Evolutionary conservation across 148 eudicot genomes (phyloP).

Genomic region (Polygonum maritimum): DNA sequence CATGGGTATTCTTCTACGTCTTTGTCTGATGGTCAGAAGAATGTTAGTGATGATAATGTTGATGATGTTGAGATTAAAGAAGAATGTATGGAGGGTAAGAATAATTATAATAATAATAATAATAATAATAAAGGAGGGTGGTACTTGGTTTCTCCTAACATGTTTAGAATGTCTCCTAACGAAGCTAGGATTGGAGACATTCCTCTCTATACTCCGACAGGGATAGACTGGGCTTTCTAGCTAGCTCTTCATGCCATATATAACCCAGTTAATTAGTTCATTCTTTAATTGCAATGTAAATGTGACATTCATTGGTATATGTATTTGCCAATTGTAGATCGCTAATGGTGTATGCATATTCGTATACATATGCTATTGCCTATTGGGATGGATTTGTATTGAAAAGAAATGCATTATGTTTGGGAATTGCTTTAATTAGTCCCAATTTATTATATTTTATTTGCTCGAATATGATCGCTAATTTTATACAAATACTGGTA

Average conservation of each 20-base stretch:
- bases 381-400: too few species aligned
- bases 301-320: neutral
- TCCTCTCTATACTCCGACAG: neutral
- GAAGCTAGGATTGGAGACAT: conserved; percentile 9
- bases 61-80: neutral
- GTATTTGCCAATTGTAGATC: too few species aligned
- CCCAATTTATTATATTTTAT: too few species aligned
- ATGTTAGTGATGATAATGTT: neutral
- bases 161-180: neutral
- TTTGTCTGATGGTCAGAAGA: neutral
- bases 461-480: too few species aligned
- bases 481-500: too few species aligned
- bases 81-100: neutral
- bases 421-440: too few species aligned
- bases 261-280: neutral
- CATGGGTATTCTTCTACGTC: neutral
- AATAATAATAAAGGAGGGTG: too few species aligned
- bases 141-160: neutral
- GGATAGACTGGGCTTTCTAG: neutral
- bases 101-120: neutral
- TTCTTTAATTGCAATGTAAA: neutral
- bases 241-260: neutral
- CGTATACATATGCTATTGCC: too few species aligned
- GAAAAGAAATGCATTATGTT: too few species aligned
- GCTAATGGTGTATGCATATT: too few species aligned